Percentiles rank a stretch among this genome's conserved stretches.
Evolutionary conservation across 495 filamentous ascomycete species (phyloP).

Genomic region (Lineolata rhizophorae): DNA sequence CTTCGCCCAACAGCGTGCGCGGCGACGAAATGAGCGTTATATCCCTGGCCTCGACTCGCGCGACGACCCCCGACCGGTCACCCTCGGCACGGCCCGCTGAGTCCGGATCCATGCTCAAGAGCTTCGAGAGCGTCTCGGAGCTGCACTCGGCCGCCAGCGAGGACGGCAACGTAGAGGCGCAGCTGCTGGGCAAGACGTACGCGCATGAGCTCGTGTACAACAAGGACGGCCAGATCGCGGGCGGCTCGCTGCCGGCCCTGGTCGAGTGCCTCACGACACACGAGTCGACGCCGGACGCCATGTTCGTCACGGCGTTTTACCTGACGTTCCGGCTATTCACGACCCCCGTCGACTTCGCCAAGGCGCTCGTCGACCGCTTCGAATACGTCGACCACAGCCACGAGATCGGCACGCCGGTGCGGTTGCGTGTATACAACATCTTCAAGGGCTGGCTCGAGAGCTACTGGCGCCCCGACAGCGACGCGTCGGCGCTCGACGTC

Average conservation of each 20-base stretch:
- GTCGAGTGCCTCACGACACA: conserved; percentile 87
- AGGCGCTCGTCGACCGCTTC: conserved; percentile 70
- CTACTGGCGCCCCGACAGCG: conserved; percentile 72
- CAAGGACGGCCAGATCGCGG: conserved; percentile 86
- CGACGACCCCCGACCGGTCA: conserved; percentile 62
- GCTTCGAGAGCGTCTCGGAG: conserved; percentile 18
- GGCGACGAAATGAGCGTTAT: conserved; percentile 65
- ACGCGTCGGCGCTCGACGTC: conserved; percentile 47
- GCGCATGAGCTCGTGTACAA: conserved; percentile 80
- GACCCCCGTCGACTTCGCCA: conserved; percentile 55
- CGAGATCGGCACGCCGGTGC: conserved; percentile 52
- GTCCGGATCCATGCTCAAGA: conserved; percentile 12
- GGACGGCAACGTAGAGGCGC: conserved; percentile 61
- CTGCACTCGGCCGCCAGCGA: conserved; percentile 28
- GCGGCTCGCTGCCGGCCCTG: conserved; percentile 74
- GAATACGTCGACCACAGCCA: conserved; percentile 69
- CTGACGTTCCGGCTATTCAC: conserved; percentile 93
- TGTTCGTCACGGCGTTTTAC: conserved; percentile 90
- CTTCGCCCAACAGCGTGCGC: conserved; percentile 47
- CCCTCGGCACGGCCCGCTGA: conserved; percentile 16
- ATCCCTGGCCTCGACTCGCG: conserved; percentile 49
- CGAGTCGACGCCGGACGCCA: conserved; percentile 77
- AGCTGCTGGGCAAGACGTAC: conserved; percentile 62
- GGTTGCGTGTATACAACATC: conserved; percentile 82
- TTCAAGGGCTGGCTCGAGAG: conserved; percentile 96